These are phyloP conservation scores for Mixia osmundae DNA, from an alignment of 1,284 basidiomycete species.

Conservation along the genomic window DNA sequence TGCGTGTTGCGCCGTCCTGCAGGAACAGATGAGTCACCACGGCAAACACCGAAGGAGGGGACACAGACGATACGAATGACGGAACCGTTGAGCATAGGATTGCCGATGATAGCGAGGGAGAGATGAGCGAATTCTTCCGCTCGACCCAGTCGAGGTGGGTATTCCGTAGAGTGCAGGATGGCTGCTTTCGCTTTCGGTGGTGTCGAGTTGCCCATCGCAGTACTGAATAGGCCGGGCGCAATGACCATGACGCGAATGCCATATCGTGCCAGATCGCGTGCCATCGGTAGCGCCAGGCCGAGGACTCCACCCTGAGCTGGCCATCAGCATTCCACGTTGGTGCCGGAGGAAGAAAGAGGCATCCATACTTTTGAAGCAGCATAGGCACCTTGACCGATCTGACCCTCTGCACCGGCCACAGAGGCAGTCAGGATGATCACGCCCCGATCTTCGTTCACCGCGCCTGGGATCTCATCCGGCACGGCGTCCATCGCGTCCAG, in stretches of 20 bases:
- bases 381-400: slow-evolving; percentile 18
- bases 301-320: slow-evolving; percentile 21
- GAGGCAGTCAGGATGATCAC: slow-evolving; percentile 22
- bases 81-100: slow-evolving; percentile 13
- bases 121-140: slow-evolving; percentile 20
- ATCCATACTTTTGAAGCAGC: neutral
- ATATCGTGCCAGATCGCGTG: slow-evolving; percentile 21
- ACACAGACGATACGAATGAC: too few relatives aligned
- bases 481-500: slow-evolving; percentile 11
- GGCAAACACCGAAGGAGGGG: too few relatives aligned
- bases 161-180: slow-evolving; percentile 3
- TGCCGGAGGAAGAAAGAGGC: slow-evolving; percentile 12
- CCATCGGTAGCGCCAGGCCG: slow-evolving; percentile 21
- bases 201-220: slow-evolving; percentile 20
- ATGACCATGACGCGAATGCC: slow-evolving; percentile 17
- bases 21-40: too few relatives aligned
- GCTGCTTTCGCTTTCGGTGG: slow-evolving; percentile 10
- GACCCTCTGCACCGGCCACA: slow-evolving; percentile 22
- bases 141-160: slow-evolving; percentile 17
- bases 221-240: slow-evolving; percentile 21
- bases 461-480: slow-evolving; percentile 1
- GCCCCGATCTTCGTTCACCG: slow-evolving; percentile 17
- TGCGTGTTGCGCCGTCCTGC: neutral
- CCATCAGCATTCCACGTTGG: too few relatives aligned
- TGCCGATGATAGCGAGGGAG: slow-evolving; percentile 17